Base-by-base conservation (phyloP, 805 yeast genomes). In the Saturnispora ahearnii region DNA sequence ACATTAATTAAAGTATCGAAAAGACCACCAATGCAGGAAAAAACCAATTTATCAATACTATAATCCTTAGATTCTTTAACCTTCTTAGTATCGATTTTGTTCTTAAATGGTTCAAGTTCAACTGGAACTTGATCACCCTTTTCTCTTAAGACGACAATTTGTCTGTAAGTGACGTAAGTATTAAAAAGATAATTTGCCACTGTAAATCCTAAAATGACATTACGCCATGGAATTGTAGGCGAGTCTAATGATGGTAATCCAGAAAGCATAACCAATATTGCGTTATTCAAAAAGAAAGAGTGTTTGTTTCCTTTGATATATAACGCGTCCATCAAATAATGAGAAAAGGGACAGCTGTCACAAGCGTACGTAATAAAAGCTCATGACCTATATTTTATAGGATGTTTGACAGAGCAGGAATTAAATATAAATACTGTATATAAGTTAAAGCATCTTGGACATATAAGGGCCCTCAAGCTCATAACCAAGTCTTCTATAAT, bases 391-490 rank as follows among this genome's bases (percentile, higher is more conserved):
- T 12, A 38, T 11, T 38, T n/a, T 38, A 8, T 6, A 36, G 15
- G 13, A 18, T 36, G 18, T 21, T 5, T 4, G 13, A 36, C 18
- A 36, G 21, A 36, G 30, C 42, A 26, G 28, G 10, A 38, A 22
- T 22, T 38, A 24, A 15, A 24, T 38, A 38, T 12, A 26, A 24
- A 38, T 22, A 36, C 30, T 15, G 8, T 4, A 15, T 5, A 15
- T 22, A 26, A 26, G 18, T 22, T 41, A 45, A 41, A 48, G 18
- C 24, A 22, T 28, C 31, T 85, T 93, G n/a, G 98, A 90, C 99
- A 93, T 93, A 68, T 76, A 93, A 13, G 98, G 98, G 2, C 99
- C 99, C 61, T 93, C 99, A 53, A 93, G 72, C 55, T 76, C 78
- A 67, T 93, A 93, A 4, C 99, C 99, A 53, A 93, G 73, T 60